Evolutionary conservation across 2,329 filamentous ascomycete species (phyloP), one percentile per base, ranked within the genome.

Genomic region (Allantophomopsis cytisporea): DNA sequence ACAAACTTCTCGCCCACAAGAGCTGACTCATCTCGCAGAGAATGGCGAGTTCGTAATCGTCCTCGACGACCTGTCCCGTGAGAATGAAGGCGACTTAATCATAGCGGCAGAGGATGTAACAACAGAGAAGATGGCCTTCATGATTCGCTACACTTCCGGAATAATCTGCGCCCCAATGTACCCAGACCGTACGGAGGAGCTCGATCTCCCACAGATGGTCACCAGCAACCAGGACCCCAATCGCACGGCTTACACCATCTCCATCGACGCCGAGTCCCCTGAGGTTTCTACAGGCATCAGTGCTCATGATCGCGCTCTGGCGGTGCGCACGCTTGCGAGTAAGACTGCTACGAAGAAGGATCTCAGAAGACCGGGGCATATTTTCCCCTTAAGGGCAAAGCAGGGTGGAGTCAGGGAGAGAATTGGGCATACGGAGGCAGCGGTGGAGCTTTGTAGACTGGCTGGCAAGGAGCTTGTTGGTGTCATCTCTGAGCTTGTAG

Each of bases 1-100:
- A 50, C 31, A 16, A 17, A 8, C 7, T 23, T 13, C 17, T 7
- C 14, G 10, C 20, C 36, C 31, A 30, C 34, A 7, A 30, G 13
- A 20, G 20, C 18, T 35, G 31, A 23, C 18, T 40, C 33, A 37
- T 37, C 31, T 33, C 20, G 36, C 42, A 84, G 80, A 69, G 54
- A 74, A 78, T 61, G 87, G 86, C 60, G 80, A 96, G 57, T 96
- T 96, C 71, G 81, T 98, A 58, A 78, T 98, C 45, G 89, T 95
- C 31, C 84, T 98, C 54, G 91, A 98, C 67, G 83, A 85, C 50
- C 78, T 86, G 47, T 76, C 80, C 45, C 88, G 91, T 60, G 91
- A 98, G 62, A 98, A 98, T 61, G 91, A 98, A 71, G 91, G 88
- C 60, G 91, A 98, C 65, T 76, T 98, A 37, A 95, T 96, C 61